Base-by-base conservation (phyloP, 257 asterid genomes). In the Echites panduratus region DNA sequence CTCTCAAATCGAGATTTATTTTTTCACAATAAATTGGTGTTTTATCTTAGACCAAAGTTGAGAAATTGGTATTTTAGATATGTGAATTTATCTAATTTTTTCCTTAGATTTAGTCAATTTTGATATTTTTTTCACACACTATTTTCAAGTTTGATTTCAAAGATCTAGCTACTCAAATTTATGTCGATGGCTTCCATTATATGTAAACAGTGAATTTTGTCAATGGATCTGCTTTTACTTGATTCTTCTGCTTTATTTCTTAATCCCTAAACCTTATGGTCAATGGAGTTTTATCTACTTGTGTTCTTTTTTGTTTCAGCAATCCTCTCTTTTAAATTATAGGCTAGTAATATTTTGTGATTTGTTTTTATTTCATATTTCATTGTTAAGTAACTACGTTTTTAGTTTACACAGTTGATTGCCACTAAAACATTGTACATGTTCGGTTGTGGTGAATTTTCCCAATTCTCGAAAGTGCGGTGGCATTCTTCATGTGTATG, bases 401-500 rank as follows among this genome's bases (percentile, higher is more conserved):
- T 66, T 62, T 70, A 44, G 50, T 79, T 57, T 69, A 59, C 53
- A 27, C 66, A 38, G 50, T 53, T 12, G 81, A n/a, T 20, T 76
- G 50, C 67, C 65, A 76, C 68, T 82, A 81, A 79, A 76, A 63
- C 69, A 43, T n/a, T 71, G 38, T 70, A 41, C 45, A 41, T 7
- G 45, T 41, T 50, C n/a, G 75, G 58, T 43, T 29, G 1, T 75
- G 63, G 67, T 79, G 79, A 78, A 72, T 77, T 81, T 79, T 73
- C n/a, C 50, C 81, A 52, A 80, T 86, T 16, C 32, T 56, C 7
- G 7, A 14, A 13, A 54, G 16, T 71, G 2, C 6, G 56, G 24
- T 57, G 59, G 20, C 27, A 53, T 53, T 20, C 20, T 53, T n/a
- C 59, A 4, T 41, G 7, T 41, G n/a, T n/a, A 0, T 41, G 38